Evolutionary conservation across 495 filamentous ascomycete genomes (phyloP), one percentile per base, ranked within the genome.

Genomic region (Acidiella bohemica): DNA sequence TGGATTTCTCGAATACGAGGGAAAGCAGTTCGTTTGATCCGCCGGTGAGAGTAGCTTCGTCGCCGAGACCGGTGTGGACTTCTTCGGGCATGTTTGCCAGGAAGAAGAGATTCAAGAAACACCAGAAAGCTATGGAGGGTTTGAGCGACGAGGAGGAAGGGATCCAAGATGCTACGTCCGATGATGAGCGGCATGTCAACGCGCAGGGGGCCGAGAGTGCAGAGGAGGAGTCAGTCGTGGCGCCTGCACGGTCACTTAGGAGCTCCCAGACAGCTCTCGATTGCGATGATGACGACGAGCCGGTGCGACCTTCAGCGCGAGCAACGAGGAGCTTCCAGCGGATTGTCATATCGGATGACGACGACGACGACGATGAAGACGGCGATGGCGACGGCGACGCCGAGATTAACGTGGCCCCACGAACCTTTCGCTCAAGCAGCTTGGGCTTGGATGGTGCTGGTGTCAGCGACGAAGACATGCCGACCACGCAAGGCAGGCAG

Each of bases 391-490:
- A n/a, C n/a, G n/a, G n/a, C n/a, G n/a, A n/a, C n/a, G n/a, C n/a
- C n/a, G n/a, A n/a, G n/a, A n/a, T n/a, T n/a, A n/a, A n/a, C n/a
- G n/a, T n/a, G n/a, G n/a, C n/a, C n/a, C n/a, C n/a, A n/a, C n/a
- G n/a, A n/a, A n/a, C n/a, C n/a, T n/a, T n/a, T n/a, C n/a, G n/a
- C n/a, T n/a, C n/a, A n/a, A n/a, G n/a, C n/a, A n/a, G n/a, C n/a
- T n/a, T n/a, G n/a, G n/a, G n/a, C n/a, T n/a, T n/a, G n/a, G n/a
- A n/a, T n/a, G n/a, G n/a, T n/a, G n/a, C n/a, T n/a, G n/a, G n/a
- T n/a, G n/a, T n/a, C n/a, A n/a, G n/a, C 25, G 36, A 44, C 30
- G 39, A 39, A 7, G 32, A 43, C n/a, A 54, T 51, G 48, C 48
- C 44, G 4, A 51, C 48, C 7, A 43, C 48, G 4, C 6, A 16